Evolutionary conservation across 305 asterid genomes (phyloP).

Genomic region (Solanum hybrid): DNA sequence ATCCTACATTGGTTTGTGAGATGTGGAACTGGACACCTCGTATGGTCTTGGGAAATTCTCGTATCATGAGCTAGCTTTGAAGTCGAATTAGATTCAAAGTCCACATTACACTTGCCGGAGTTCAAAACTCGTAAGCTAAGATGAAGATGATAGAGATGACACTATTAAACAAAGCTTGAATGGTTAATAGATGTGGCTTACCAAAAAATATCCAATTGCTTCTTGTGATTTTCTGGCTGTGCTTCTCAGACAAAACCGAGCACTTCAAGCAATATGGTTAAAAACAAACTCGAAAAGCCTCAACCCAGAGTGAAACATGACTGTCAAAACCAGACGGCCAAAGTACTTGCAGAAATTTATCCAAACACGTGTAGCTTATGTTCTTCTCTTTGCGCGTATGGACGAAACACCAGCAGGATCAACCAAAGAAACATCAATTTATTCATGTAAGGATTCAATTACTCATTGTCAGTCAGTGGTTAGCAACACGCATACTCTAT

Average conservation of each 20-base stretch:
- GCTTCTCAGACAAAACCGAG: neutral
- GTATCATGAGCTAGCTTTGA: neutral
- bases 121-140: neutral
- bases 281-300: neutral
- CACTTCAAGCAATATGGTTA: neutral
- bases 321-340: neutral
- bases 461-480: neutral
- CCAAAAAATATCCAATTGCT: neutral
- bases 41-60: neutral
- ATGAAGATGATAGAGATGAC: neutral
- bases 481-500: neutral
- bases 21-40: neutral
- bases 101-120: neutral
- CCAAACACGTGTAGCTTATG: neutral
- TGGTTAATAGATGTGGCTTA: neutral
- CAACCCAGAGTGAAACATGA: neutral
- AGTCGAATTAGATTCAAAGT: neutral
- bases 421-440: neutral
- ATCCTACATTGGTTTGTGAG: neutral
- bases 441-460: neutral
- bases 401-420: neutral
- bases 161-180: too few species aligned
- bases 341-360: neutral
- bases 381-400: neutral
- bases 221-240: neutral